A percentile compares a stretch with the other conserved stretches of the same genome.
These are phyloP conservation scores for Tympanopsis confertula DNA, from an alignment of 2,329 filamentous ascomycete genomes.

Conservation along the genomic window DNA sequence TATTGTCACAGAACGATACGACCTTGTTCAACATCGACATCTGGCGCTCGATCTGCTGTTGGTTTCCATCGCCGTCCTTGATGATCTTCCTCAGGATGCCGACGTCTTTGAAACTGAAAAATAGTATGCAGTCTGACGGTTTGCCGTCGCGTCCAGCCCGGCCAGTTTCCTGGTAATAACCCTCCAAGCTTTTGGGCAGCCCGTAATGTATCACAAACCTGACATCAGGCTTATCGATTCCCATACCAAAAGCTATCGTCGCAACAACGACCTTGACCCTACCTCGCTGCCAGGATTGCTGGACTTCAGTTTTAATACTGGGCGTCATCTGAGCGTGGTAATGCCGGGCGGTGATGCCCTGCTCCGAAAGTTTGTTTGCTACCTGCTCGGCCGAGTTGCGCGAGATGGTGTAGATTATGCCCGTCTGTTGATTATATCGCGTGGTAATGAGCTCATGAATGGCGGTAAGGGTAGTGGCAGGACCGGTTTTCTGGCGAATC, in stretches of 20 bases:
- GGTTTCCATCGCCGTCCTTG: constrained; percentile 62
- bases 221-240: constrained; percentile 94
- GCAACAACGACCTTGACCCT: constrained; percentile 82
- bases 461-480: constrained; percentile 26
- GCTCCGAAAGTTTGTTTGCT: constrained; percentile 50
- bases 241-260: constrained; percentile 98
- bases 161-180: constrained; percentile 96
- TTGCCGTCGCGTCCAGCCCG: constrained; percentile 86
- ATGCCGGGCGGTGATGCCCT: constrained; percentile 63
- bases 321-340: constrained; percentile 75
- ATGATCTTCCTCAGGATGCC: constrained; percentile 70
- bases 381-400: constrained; percentile 72
- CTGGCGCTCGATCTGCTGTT: constrained; percentile 74
- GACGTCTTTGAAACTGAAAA: constrained; percentile 72
- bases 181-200: constrained; percentile 88
- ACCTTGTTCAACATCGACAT: constrained; percentile 76
- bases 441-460: constrained; percentile 59
- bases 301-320: constrained; percentile 57
- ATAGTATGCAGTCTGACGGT: constrained; percentile 79
- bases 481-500: constrained; percentile 60
- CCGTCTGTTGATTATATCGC: constrained; percentile 61
- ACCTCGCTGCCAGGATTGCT: constrained; percentile 73
- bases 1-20: constrained; percentile 80
- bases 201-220: constrained; percentile 91
- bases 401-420: constrained; percentile 89